A percentile compares a stretch with the other conserved stretches of the same genome.
Evolutionary conservation across 2,329 filamentous ascomycete species (phyloP).

Genomic region (Ploettnerulaceae sp.): DNA sequence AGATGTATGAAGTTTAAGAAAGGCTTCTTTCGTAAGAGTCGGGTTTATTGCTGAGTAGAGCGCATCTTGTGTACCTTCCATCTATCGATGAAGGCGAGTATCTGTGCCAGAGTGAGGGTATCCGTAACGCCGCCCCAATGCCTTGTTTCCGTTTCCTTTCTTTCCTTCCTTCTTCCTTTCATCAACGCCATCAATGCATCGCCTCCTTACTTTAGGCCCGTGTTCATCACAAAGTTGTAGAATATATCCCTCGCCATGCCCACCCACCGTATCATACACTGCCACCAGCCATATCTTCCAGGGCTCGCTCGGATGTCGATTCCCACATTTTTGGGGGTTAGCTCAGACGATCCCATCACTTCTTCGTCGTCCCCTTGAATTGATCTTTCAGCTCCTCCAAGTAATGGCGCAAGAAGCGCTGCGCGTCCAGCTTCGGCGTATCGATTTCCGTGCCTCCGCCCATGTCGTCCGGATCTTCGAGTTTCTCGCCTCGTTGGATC

Average conservation of each 20-base stretch:
- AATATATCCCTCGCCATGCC: too few species aligned
- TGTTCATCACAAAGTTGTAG: too few species aligned
- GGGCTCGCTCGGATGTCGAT: background rate
- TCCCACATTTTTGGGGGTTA: background rate
- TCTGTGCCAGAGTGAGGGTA: too few species aligned
- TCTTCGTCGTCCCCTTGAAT: constrained; percentile 33
- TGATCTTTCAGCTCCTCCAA: constrained; percentile 48
- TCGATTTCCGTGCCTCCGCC: constrained; percentile 45
- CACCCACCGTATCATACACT: too few species aligned
- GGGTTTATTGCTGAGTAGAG: background rate
- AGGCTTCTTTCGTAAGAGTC: too few species aligned
- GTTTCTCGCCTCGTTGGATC: constrained; percentile 39
- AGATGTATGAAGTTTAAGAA: too few species aligned
- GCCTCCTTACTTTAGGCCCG: background rate
- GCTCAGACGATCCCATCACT: constrained; percentile 12
- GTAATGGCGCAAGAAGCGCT: constrained; percentile 45
- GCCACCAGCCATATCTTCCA: background rate
- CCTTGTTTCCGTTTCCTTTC: background rate
- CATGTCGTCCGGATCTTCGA: constrained; percentile 42
- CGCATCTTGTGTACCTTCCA: background rate
- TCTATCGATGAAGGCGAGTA: too few species aligned
- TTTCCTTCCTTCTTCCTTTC: background rate
- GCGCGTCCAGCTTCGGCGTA: constrained; percentile 9
- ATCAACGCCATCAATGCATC: background rate
- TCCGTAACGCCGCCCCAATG: background rate